Evolutionary conservation across 2,329 filamentous ascomycete species (phyloP), one percentile per base, ranked within the genome.

Genomic region (Phialophora chinensis): DNA sequence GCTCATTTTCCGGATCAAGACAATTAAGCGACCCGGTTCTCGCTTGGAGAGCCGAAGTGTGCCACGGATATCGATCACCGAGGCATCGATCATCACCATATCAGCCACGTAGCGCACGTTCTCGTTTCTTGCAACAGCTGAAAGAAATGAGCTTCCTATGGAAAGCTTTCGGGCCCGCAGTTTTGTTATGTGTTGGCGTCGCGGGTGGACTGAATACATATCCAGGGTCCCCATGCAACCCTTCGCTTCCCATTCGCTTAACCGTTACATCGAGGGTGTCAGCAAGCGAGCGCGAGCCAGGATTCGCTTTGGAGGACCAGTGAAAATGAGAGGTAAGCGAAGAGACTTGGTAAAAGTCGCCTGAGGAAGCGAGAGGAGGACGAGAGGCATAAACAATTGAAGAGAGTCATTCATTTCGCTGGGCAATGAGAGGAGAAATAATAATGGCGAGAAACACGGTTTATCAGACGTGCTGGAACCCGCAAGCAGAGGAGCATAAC

Each of bases 221-320:
- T 5, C 38, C 55, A 47, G 55, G 55, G n/a, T 29, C 17, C 57
- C 63, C 57, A 53, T 60, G 62, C 42, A 25, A 55, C 33, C 0
- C 17, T 61, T 65, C 62, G 50, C 57, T 60, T 67, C 38, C 38
- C 25, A 23, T 27, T 67, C 61, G 65, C 65, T 67, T 49, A 58
- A 44, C 47, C 33, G 65, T 61, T 62, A 58, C 65, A 64, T 64
- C 25, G 35, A 49, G 14, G 10, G 42, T 33, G 31, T 61, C 62
- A 58, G 50, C 53, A 67, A 65, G 62, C 64, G 60, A 66, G 58
- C 50, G 58, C 57, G 60, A 55, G 57, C 65, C 53, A 63, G 49
- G 17, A 12, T 11, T 25, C 23, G 49, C 11, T 27, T 27, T 12
- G 20, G 23, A n/a, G 7, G 35, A 56, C 55, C 62, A 65, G 31